Conservation (phyloP, 1,284 basidiomycete species). For the Cutaneotrichosporon sp. region DNA sequence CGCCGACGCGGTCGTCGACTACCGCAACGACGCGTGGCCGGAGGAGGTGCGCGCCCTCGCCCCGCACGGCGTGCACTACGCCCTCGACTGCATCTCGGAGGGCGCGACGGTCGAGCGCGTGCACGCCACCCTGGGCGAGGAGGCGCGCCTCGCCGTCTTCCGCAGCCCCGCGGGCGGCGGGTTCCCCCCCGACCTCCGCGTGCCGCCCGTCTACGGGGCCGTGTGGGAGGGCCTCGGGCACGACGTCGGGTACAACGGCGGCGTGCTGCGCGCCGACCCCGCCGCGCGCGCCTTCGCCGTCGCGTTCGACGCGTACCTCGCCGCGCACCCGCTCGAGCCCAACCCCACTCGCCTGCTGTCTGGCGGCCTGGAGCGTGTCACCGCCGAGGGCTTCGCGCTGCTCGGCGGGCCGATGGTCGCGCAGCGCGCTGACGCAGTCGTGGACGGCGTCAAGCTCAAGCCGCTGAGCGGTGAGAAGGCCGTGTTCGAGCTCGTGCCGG, state of each 20-base stretch:
- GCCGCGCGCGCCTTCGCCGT: conserved; percentile 12
- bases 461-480: conserved; percentile 20
- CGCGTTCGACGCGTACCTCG: conserved; percentile 9
- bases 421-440: neutral
- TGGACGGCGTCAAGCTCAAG: conserved; percentile 4
- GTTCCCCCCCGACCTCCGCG: neutral
- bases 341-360: conserved; percentile 17
- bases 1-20: conserved; percentile 16
- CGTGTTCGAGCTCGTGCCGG: neutral
- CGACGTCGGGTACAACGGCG: conserved; percentile 13
- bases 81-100: conserved; percentile 17
- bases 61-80: conserved; percentile 9
- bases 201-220: conserved; percentile 16
- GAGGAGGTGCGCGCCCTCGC: neutral
- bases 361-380: conserved; percentile 16
- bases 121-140: neutral
- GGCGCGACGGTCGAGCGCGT: conserved; percentile 9
- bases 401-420: conserved; percentile 8
- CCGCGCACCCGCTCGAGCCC: neutral
- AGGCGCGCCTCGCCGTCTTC: conserved; percentile 8
- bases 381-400: conserved; percentile 14
- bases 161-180: neutral
- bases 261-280: conserved; percentile 7
- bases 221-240: conserved; percentile 22
- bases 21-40: conserved; percentile 14